phyloP scores from a whole-genome alignment of 148 eudicot species.

The Diospyros kaki region DNA sequence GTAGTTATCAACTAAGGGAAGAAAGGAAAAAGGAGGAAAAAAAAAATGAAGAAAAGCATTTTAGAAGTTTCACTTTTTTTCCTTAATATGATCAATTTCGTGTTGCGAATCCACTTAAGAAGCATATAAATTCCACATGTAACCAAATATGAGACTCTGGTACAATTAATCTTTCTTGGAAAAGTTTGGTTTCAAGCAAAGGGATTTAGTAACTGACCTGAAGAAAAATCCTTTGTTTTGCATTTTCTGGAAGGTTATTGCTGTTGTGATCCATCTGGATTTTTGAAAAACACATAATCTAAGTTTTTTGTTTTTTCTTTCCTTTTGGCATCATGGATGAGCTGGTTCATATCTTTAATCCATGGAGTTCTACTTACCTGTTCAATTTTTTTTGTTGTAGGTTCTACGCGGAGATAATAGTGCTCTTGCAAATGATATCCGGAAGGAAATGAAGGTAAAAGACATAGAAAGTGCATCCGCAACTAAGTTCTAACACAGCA shows the following conservation, averaged over 20 bases:
- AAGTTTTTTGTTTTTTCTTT: not conserved
- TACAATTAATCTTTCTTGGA: not conserved
- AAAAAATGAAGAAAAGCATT: not conserved
- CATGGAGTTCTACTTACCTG: not conserved
- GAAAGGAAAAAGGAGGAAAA: not conserved
- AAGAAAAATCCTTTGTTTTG: not conserved
- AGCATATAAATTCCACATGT: not conserved
- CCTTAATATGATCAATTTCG: not conserved
- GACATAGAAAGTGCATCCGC: not conserved
- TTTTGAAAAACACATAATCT: not conserved
- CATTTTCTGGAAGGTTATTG: not conserved
- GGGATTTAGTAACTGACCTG: not conserved
- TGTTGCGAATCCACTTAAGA: not conserved
- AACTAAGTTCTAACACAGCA: not conserved
- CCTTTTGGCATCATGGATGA: not conserved
- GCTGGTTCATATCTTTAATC: not conserved
- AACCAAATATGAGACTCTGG: not conserved
- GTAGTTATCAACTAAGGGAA: no score
- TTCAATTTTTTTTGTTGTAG: constrained; percentile 24
- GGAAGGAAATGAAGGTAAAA: constrained; percentile 85
- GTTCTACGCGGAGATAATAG: constrained; percentile 95
- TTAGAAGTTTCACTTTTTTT: not conserved
- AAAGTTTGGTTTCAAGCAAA: not conserved
- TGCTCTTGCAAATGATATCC: constrained; percentile 82
- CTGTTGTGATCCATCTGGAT: not conserved